Base-by-base conservation (phyloP, 1,139 yeast species). In the Debaryomyces psychrophilus region DNA sequence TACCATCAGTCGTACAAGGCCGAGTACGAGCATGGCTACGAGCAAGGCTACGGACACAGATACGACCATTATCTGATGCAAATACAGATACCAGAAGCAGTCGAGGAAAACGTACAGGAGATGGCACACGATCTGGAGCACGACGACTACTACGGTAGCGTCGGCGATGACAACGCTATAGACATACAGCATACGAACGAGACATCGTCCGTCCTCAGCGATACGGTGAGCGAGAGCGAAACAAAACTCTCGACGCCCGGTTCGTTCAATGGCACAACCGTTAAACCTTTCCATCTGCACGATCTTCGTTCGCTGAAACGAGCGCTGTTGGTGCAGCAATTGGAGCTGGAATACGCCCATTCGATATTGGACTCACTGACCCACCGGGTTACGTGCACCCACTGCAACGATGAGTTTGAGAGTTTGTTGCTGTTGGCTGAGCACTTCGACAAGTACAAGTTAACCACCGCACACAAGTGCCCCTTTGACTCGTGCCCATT, bases 401-500 rank as follows among this genome's bases (percentile, higher is more conserved):
- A 50, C 42, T 50, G 50, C 33, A 42, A 50, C 27, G 18, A 37
- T 8, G 33, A 36, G 14, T 45, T 45, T 28, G 36, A 34, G 5
- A 41, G 31, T 28, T 37, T 43, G 33, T 40, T 43, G 41, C 50
- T 43, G 9, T 31, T 50, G 22, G 46, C 48, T 3, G 35, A 31
- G 2, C 53, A 50, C 35, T 44, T 48, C 28, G 53, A 50, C 27
- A 34, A 33, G 20, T 31, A 37, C 35, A 50, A 47, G 35, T 45
- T 50, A n/a, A 40, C 37, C 20, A 48, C 61, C 31, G 37, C 45
- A 2, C 55, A 52, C 38, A 51, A 46, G 37, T 85, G 90, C 56
- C 83, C 83, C 0, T 73, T 77, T 37, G 58, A 62, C 11, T 67
- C 69, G 22, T 85, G 92, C 55, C 86, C 87, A 0, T 83, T 87